Conservation (phyloP, 2,329 filamentous ascomycete species). For the Dactylonectria macrodidyma region DNA sequence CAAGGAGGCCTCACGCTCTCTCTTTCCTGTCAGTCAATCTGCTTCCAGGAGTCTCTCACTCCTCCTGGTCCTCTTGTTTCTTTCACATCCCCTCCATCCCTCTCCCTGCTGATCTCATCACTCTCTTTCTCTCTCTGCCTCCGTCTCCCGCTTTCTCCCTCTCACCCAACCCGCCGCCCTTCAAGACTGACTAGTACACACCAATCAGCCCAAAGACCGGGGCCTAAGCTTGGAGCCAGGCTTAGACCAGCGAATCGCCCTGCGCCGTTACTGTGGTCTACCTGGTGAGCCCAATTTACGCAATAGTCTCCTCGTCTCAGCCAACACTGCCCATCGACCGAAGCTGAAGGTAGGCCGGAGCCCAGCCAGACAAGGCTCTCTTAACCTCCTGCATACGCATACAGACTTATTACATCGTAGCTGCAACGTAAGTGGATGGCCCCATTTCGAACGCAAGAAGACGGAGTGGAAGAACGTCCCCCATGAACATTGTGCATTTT, state of each 20-base stretch:
- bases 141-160: background rate
- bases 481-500: background rate
- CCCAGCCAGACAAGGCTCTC: background rate
- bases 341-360: background rate
- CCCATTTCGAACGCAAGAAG: background rate
- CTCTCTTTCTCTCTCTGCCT: background rate
- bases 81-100: background rate
- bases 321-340: background rate
- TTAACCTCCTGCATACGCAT: background rate
- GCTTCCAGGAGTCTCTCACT: constrained; percentile 2
- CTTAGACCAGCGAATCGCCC: background rate
- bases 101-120: background rate
- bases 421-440: background rate
- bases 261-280: background rate
- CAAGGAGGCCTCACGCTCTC: constrained; percentile 10
- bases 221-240: background rate
- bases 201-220: background rate
- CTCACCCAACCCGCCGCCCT: background rate
- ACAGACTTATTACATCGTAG: background rate
- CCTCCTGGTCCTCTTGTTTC: background rate
- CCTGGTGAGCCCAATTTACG: background rate
- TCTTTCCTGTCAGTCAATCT: constrained; percentile 7
- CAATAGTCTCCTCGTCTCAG: background rate
- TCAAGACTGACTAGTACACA: background rate
- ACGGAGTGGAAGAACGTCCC: background rate